Evolutionary conservation across 768 basidiomycete genomes (phyloP).

Genomic region (Lyophyllum atratum): DNA sequence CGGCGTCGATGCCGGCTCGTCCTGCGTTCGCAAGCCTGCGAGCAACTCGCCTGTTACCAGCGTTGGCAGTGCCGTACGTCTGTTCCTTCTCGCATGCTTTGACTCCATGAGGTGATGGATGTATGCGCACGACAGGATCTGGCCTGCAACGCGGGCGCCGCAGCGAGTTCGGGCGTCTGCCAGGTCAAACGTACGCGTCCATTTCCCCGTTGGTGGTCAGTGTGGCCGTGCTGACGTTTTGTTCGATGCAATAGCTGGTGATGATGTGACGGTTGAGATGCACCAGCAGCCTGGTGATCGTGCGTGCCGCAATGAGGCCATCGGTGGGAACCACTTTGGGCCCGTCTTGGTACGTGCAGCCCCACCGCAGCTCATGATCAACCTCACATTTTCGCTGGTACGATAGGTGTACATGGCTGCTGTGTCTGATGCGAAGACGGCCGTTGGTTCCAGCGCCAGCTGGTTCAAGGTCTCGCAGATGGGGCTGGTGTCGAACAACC

Average conservation of each 20-base stretch:
- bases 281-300: constrained; percentile 52
- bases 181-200: constrained; percentile 36
- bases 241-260: constrained; percentile 38
- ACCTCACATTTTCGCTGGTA: neutral
- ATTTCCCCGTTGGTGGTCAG: neutral
- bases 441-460: constrained; percentile 38
- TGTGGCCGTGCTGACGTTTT: neutral
- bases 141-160: constrained; percentile 46
- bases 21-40: constrained; percentile 45
- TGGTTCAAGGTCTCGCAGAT: constrained; percentile 58
- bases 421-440: constrained; percentile 45
- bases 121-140: constrained; percentile 40
- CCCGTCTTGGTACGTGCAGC: constrained; percentile 36
- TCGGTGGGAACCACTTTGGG: constrained; percentile 54
- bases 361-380: neutral
- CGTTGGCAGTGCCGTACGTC: constrained; percentile 35
- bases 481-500: constrained; percentile 49
- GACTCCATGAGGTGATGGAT: too few species aligned
- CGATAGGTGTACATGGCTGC: constrained; percentile 47
- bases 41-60: constrained; percentile 51
- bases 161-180: constrained; percentile 39
- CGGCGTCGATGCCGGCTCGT: constrained; percentile 45
- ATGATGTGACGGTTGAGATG: constrained; percentile 53
- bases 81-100: neutral
- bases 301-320: constrained; percentile 46